Evolutionary conservation across 2,329 filamentous ascomycete species (phyloP).

Genomic region (Alternaria incomplexa): DNA sequence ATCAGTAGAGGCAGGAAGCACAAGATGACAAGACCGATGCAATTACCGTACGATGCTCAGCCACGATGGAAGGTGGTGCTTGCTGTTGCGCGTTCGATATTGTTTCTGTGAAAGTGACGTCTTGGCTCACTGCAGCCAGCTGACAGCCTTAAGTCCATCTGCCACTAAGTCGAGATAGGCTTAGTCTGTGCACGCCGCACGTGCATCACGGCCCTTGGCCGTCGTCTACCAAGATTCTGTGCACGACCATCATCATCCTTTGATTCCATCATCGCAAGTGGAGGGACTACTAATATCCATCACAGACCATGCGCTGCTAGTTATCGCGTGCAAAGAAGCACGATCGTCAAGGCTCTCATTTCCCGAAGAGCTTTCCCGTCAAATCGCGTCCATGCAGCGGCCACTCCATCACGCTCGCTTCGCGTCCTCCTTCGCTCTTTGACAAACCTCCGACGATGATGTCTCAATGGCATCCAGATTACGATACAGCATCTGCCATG

Average conservation of each 20-base stretch:
- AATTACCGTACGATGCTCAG: not conserved
- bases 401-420: not conserved
- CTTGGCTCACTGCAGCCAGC: not conserved
- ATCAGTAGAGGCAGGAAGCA: not conserved
- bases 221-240: not conserved
- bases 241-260: not conserved
- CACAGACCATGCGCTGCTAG: not conserved
- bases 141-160: not conserved
- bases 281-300: not conserved
- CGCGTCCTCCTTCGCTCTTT: not conserved
- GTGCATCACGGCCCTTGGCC: not conserved
- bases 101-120: not conserved
- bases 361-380: not conserved
- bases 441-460: not conserved
- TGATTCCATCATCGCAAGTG: not conserved
- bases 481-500: not conserved
- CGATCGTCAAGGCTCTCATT: not conserved
- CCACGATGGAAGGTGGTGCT: not conserved
- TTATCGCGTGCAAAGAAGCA: not conserved
- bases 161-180: not conserved
- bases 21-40: not conserved
- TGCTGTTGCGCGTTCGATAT: not conserved
- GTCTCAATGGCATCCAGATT: fast-evolving
- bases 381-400: not conserved
- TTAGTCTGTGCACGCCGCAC: not conserved